These are phyloP conservation scores for Lactarius tabidus DNA, from an alignment of 768 basidiomycete species.

Conservation along the genomic window DNA sequence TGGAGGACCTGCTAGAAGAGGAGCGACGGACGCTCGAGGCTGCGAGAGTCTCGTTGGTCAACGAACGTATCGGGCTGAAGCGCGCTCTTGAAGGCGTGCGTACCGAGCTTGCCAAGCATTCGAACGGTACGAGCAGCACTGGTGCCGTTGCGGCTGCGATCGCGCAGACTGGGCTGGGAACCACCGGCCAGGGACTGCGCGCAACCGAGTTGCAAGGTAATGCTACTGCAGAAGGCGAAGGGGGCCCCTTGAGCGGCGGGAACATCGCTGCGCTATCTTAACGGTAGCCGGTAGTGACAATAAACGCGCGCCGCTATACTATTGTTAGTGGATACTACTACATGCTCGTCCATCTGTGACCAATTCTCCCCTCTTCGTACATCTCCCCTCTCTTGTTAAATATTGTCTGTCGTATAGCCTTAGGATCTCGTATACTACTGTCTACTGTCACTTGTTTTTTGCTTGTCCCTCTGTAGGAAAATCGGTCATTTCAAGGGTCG, in stretches of 20 bases:
- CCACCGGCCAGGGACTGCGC: conserved; percentile 57
- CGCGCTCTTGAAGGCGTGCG: conserved; percentile 67
- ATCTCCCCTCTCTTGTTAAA: conserved; percentile 17
- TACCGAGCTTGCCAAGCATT: conserved; percentile 56
- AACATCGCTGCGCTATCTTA: conserved; percentile 48
- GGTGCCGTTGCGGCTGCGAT: conserved; percentile 32
- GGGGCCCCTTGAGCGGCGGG: conserved; percentile 54
- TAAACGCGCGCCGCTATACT: neutral
- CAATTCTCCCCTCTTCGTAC: neutral
- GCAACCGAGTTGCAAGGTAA: conserved; percentile 49
- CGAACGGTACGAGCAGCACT: conserved; percentile 31
- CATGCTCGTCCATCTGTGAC: neutral
- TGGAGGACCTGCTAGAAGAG: conserved; percentile 88
- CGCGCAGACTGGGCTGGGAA: conserved; percentile 44
- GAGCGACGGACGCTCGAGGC: conserved; percentile 85
- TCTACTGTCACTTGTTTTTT: neutral
- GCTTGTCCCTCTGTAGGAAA: neutral
- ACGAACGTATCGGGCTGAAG: conserved; percentile 70
- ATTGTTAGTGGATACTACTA: too few species aligned
- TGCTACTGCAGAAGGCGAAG: conserved; percentile 45
- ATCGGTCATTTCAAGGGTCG: too few species aligned
- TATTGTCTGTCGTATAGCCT: conserved; percentile 22
- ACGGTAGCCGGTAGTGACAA: conserved; percentile 25
- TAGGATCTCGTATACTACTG: conserved; percentile 23
- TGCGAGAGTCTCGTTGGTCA: conserved; percentile 71